phyloP scores from a whole-genome alignment of 202 grass and related monocot species.

The Elaeis oleifera region DNA sequence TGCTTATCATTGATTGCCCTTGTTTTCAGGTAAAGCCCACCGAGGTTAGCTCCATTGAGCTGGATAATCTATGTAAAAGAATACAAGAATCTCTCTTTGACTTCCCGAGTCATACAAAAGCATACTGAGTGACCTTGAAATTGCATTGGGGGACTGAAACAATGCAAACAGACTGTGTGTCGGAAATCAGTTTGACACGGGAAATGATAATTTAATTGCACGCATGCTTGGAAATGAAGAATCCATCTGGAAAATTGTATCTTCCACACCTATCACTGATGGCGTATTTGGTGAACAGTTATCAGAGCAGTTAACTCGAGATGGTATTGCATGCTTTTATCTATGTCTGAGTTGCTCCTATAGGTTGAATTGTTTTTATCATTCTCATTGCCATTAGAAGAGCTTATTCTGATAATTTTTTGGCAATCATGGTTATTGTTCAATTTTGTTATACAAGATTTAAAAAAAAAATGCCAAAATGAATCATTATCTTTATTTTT shows the following conservation, averaged over 20 bases:
- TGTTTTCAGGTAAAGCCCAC: slow-evolving; percentile 33
- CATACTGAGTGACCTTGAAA: slow-evolving; percentile 28
- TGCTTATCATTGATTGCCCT: background rate
- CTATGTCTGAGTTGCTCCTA: too few species aligned
- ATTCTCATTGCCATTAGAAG: background rate
- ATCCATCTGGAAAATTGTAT: slow-evolving; percentile 13
- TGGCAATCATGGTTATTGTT: too few species aligned
- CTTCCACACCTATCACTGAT: slow-evolving; percentile 11
- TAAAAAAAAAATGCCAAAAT: too few species aligned
- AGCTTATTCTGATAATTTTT: too few species aligned
- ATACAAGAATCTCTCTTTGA: slow-evolving; percentile 32
- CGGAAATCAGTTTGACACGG: slow-evolving; percentile 34
- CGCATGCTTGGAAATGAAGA: slow-evolving; percentile 30
- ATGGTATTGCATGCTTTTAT: slow-evolving; percentile 26
- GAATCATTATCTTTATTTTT: too few species aligned
- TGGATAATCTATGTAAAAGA: slow-evolving; percentile 32
- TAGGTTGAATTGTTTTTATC: background rate
- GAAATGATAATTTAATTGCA: slow-evolving; percentile 33
- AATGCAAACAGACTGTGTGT: slow-evolving; percentile 6
- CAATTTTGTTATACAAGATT: too few species aligned
- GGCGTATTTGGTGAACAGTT: slow-evolving; percentile 38
- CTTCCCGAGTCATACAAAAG: slow-evolving; percentile 19
- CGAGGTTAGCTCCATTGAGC: slow-evolving; percentile 26
- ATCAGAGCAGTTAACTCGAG: slow-evolving; percentile 36
- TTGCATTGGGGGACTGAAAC: slow-evolving; percentile 27